These are phyloP conservation scores for Pythium chondricola DNA, from an alignment of 352 stramenopile species.

Conservation along the genomic window DNA sequence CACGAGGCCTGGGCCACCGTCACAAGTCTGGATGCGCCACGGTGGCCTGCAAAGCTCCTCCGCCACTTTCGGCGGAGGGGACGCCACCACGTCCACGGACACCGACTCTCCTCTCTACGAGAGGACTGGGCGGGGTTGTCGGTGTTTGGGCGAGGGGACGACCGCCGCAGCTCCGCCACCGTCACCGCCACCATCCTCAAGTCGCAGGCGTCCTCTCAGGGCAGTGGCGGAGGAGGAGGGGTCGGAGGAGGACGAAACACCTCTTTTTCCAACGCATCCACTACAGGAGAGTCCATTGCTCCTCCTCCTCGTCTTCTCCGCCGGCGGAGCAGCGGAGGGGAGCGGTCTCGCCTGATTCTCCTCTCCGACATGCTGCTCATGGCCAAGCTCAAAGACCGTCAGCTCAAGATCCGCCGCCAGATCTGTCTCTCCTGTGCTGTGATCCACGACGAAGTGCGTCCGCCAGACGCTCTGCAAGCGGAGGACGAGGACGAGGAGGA, in stretches of 20 bases:
- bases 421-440: conserved; percentile 53
- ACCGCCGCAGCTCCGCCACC: conserved; percentile 16
- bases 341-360: conserved; percentile 43
- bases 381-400: conserved; percentile 37
- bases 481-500: neutral
- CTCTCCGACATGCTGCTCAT: conserved; percentile 65
- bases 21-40: conserved; percentile 22
- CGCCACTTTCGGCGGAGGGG: conserved; percentile 5
- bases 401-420: conserved; percentile 47
- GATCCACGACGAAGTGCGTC: conserved; percentile 23
- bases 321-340: conserved; percentile 23
- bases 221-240: neutral
- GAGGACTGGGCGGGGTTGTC: conserved; percentile 13
- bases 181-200: conserved; percentile 1
- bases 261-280: conserved; percentile 14
- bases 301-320: conserved; percentile 4
- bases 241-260: conserved; percentile 13
- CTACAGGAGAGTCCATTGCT: neutral
- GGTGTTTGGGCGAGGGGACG: conserved; percentile 7
- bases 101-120: conserved; percentile 1
- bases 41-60: conserved; percentile 23
- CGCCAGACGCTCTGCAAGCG: neutral
- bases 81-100: conserved; percentile 2
- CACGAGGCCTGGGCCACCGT: conserved; percentile 31
- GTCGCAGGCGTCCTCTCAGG: neutral